phyloP scores from a whole-genome alignment of 1,284 basidiomycete genomes.

The Moesziomyces sp. region DNA sequence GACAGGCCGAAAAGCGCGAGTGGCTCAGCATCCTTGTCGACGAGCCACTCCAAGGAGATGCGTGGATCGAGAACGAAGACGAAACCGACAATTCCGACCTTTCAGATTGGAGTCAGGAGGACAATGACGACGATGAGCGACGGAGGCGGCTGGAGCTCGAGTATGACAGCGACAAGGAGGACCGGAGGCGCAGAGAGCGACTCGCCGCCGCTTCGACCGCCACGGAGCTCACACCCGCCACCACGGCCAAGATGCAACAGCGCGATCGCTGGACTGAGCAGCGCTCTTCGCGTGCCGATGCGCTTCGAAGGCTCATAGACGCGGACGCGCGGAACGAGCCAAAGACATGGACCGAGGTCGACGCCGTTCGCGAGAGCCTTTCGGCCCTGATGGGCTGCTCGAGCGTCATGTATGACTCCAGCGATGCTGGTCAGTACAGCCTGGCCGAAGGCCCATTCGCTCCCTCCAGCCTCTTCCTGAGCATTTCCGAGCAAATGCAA shows the following conservation, averaged over 20 bases:
- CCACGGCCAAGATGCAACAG: constrained; percentile 6
- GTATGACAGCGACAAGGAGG: constrained; percentile 34
- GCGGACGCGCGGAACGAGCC: neutral
- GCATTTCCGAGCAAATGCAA: constrained; percentile 22
- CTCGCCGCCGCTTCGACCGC: constrained; percentile 8
- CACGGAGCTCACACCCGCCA: constrained; percentile 14
- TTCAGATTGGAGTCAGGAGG: constrained; percentile 38
- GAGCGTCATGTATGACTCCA: constrained; percentile 12
- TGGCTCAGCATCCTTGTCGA: constrained; percentile 42
- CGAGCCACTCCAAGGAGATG: constrained; percentile 36
- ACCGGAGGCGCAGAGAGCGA: constrained; percentile 15
- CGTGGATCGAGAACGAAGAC: constrained; percentile 11
- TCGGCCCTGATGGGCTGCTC: constrained; percentile 23
- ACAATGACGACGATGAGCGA: constrained; percentile 30
- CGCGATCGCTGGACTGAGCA: constrained; percentile 17
- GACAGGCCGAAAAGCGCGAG: constrained; percentile 26
- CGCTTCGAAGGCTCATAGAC: neutral
- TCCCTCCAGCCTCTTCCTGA: neutral
- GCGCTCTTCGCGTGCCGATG: constrained; percentile 2
- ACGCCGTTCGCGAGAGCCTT: constrained; percentile 30
- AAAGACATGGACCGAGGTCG: constrained; percentile 13
- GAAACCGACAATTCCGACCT: constrained; percentile 28
- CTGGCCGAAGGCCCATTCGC: neutral
- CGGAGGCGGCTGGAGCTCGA: constrained; percentile 9
- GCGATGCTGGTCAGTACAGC: neutral